These are phyloP conservation scores for Pinus taeda DNA, from an alignment of 75 land plant genomes.

Conservation along the genomic window DNA sequence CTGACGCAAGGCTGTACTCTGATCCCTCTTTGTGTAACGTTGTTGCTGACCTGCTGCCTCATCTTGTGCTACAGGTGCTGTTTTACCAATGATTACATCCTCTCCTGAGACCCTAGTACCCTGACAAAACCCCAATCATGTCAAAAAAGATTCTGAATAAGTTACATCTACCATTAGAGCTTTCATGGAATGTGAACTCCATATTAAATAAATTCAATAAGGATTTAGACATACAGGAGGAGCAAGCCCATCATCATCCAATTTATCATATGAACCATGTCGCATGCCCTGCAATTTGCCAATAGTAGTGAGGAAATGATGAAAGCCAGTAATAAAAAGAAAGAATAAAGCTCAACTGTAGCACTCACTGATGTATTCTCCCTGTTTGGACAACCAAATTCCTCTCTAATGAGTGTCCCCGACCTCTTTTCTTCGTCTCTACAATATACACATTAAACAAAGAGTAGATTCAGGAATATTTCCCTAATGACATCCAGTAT, in stretches of 20 bases:
- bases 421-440: no score
- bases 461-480: no score
- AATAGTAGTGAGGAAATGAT: background rate
- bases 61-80: slow-evolving; percentile 87
- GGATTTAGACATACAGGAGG: slow-evolving; percentile 71
- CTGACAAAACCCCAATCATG: slow-evolving; percentile 14
- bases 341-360: background rate
- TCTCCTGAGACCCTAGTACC: slow-evolving; percentile 96
- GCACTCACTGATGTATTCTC: slow-evolving; percentile 76
- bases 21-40: slow-evolving; percentile 85
- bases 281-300: slow-evolving; percentile 81
- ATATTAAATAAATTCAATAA: background rate
- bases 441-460: no score
- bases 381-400: slow-evolving; percentile 53
- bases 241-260: slow-evolving; percentile 98
- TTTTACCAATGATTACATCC: slow-evolving; percentile 96
- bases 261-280: slow-evolving; percentile 99
- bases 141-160: slow-evolving; percentile 4
- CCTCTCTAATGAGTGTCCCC: no score
- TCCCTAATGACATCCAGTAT: no score
- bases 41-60: slow-evolving; percentile 82
- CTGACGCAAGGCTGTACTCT: slow-evolving; percentile 93
- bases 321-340: background rate
- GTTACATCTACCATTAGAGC: background rate
- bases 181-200: background rate